Base-by-base conservation (phyloP, 2,329 filamentous ascomycete genomes). In the Xenoacremonium recifei region DNA sequence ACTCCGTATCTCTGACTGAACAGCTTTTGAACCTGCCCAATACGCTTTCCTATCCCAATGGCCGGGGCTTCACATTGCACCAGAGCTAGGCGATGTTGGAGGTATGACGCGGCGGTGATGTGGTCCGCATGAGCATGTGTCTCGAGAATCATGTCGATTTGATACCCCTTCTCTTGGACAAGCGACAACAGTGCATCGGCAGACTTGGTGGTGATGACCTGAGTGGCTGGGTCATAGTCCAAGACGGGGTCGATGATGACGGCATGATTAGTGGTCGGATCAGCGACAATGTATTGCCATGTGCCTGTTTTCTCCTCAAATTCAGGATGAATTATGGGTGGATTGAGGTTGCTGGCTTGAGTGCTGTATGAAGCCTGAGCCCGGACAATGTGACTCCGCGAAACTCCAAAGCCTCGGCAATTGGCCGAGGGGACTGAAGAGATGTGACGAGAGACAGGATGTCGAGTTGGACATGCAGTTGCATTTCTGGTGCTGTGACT, bases 101-200 rank as follows among this genome's bases (percentile, higher is more conserved):
- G 67, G 53, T 84, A 85, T 4, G 69, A 68, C 0, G 80, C 69
- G 0, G 81, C 74, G 1, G 78, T 84, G 0, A 84, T 48, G 45
- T 84, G 79, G 41, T 84, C 77, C 4, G 79, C 79, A 46, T 83
- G 77, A 0, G 69, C 73, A 54, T 85, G 81, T 0, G 82, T 85
- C 49, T 85, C 82, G 3, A 85, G 67, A 15, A 85, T 77, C 30
- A 60, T 63, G 1, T 67, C 63, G 9, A 84, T 54, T 0, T 47
- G 67, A 53, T 81, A 82, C 1, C 63, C 63, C 2, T 75, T 58
- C 2, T 71, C 52, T 4, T 55, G 49, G 6, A 79, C 56, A 0
- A 75, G 18, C 0, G 63, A 48, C 0, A 85, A 62, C 0, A 85
- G 48, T 0, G 45, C 33, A 44, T 85, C 78, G 2, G 82, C 82